A percentile compares a stretch with the other conserved stretches of the same genome.
Evolutionary conservation across 352 stramenopile genomes (phyloP).

Genomic region (Thraustochytrium striatum): DNA sequence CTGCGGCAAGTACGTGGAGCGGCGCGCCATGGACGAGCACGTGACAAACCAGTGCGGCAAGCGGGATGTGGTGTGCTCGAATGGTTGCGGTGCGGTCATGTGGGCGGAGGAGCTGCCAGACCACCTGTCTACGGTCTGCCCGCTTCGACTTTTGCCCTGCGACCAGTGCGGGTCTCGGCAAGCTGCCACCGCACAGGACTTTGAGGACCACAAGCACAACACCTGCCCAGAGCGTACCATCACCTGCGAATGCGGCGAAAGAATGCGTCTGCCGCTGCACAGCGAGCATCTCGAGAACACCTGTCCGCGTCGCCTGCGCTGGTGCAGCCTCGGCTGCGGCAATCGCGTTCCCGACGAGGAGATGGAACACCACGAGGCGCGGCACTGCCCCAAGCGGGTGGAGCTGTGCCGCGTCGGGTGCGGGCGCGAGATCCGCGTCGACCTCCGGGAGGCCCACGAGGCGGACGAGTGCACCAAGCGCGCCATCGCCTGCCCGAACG

Average conservation of each 20-base stretch:
- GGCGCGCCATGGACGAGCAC: conserved; percentile 41
- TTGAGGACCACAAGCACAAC: conserved; percentile 49
- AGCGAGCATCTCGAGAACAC: conserved; percentile 21
- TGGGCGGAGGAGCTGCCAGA: conserved; percentile 49
- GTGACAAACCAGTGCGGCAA: conserved; percentile 42
- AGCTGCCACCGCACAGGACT: conserved; percentile 1
- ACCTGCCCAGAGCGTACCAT: conserved; percentile 45
- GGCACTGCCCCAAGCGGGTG: conserved; percentile 45
- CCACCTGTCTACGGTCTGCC: conserved; percentile 31
- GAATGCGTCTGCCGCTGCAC: conserved; percentile 5
- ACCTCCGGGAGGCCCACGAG: conserved; percentile 35
- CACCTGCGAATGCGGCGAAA: conserved; percentile 51
- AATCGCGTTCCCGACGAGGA: conserved; percentile 45
- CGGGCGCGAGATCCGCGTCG: conserved; percentile 35
- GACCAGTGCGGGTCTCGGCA: background rate
- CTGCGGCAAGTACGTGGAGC: conserved; percentile 34
- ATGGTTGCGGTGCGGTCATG: conserved; percentile 41
- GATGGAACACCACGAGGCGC: conserved; percentile 51
- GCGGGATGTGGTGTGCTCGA: conserved; percentile 38
- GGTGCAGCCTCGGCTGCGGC: conserved; percentile 49
- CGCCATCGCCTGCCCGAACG: conserved; percentile 47
- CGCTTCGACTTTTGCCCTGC: conserved; percentile 36
- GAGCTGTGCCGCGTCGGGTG: conserved; percentile 48
- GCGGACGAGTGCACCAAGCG: conserved; percentile 39
- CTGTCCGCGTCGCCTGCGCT: conserved; percentile 44